Evolutionary conservation across 176 grass and related monocot species (phyloP), one percentile per base, ranked within the genome.

Genomic region (Avena atlantica): DNA sequence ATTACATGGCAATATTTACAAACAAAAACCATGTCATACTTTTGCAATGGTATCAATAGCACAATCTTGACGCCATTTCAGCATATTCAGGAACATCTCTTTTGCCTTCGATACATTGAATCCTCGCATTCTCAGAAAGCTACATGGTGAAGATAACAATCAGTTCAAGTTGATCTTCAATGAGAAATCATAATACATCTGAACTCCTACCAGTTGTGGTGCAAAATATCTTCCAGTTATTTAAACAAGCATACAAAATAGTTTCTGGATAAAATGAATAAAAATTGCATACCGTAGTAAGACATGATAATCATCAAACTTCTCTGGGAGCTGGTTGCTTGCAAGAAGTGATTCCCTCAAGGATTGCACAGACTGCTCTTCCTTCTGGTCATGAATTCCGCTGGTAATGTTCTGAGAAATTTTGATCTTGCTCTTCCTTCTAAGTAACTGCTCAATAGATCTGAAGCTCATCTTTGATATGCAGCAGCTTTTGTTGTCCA

Each of bases 51-150:
- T 25, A 85, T 98, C 96, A 63, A 96, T 83, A 60, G 70, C 87
- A 86, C 56, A 94, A 55, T 94, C 92, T 90, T 91, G 92, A 84
- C 96, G 93, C 96, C 96, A 98, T 85, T 98, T 95, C 40, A 98
- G 77, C 96, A 98, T 98, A 91, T 89, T 95, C 77, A 96, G 40
- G 52, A 98, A 98, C 92, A 95, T 94, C 17, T 89, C 90, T 80
- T 96, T 95, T 88, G 96, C 86, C 78, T 95, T 90, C 65, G 57
- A 15, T 78, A 92, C 25, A 79, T 96, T 86, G 71, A 98, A 95
- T 65, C 77, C 90, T 89, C 93, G 91, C 92, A 94, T 96, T 82
- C 90, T 91, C 31, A 98, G 87, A 87, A 98, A 98, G n/a, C 96
- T 98, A 73, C 50, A 88, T 76, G 70, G 40, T 52, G 50, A 81